phyloP scores from a whole-genome alignment of 1,139 yeast genomes.

The Hyphopichia buzzinii region DNA sequence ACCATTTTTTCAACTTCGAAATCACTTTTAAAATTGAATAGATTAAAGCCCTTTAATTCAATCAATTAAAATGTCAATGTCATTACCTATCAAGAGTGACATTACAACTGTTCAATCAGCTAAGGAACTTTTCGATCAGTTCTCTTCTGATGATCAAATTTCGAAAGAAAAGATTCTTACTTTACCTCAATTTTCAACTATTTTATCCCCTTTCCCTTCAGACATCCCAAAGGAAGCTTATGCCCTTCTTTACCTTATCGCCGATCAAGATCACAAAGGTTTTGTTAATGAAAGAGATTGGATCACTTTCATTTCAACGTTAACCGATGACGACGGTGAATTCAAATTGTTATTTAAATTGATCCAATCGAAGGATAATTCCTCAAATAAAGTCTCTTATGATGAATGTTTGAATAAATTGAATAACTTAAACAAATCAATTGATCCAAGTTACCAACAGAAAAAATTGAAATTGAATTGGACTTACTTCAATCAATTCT shows the following conservation, averaged over 20 bases:
- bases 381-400: conserved; percentile 25
- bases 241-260: conserved; percentile 57
- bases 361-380: conserved; percentile 34
- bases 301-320: conserved; percentile 52
- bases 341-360: conserved; percentile 55
- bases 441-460: conserved; percentile 44
- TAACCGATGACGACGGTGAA: conserved; percentile 58
- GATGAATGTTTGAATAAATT: conserved; percentile 40
- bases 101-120: conserved; percentile 14
- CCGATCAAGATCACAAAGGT: conserved; percentile 64
- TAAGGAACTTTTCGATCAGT: conserved; percentile 40
- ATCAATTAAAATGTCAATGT: no score
- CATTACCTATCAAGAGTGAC: not conserved
- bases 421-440: conserved; percentile 38
- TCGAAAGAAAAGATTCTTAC: conserved; percentile 27
- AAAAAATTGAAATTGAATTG: conserved; percentile 44
- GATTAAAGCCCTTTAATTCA: no score
- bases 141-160: conserved; percentile 25
- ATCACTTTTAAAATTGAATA: no score
- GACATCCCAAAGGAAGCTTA: conserved; percentile 42
- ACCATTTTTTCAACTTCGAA: no score
- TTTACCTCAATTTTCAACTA: conserved; percentile 37
- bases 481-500: conserved; percentile 43
- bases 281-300: conserved; percentile 60
- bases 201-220: conserved; percentile 42